Evolutionary conservation across 495 filamentous ascomycete species (phyloP).

Genomic region (Podospora conica): DNA sequence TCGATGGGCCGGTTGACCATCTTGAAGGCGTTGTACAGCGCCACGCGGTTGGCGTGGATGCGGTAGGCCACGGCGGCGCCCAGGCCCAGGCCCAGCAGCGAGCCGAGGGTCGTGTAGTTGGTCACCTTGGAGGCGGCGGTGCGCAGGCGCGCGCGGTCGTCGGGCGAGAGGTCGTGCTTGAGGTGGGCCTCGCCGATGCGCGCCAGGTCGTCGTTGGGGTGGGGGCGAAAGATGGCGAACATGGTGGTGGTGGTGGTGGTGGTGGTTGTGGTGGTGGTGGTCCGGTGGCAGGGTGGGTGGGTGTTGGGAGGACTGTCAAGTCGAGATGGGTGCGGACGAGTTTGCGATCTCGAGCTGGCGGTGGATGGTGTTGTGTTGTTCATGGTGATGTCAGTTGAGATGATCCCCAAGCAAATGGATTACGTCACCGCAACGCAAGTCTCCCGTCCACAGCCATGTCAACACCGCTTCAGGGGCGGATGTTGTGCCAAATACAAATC

Average conservation of each 20-base stretch:
- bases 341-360: neutral
- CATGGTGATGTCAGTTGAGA: neutral
- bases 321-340: neutral
- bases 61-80: constrained; percentile 54
- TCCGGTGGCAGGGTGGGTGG: neutral
- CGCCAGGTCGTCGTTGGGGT: constrained; percentile 47
- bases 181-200: constrained; percentile 58
- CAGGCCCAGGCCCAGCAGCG: constrained; percentile 52
- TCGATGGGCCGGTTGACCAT: constrained; percentile 52
- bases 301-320: neutral
- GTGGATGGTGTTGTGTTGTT: neutral
- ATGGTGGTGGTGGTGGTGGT: constrained; percentile 22
- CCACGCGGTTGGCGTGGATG: constrained; percentile 46
- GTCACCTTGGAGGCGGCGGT: constrained; percentile 48
- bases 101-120: constrained; percentile 51
- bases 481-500: neutral
- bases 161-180: constrained; percentile 52
- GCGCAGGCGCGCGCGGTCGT: constrained; percentile 54
- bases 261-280: neutral
- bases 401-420: neutral
- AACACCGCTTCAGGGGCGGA: neutral
- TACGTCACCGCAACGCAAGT: neutral
- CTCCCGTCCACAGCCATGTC: neutral
- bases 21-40: constrained; percentile 55
- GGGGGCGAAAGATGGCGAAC: constrained; percentile 50